A percentile compares a stretch with the other conserved stretches of the same genome.
These are phyloP conservation scores for Lachnellula subtilissima DNA, from an alignment of 2,329 filamentous ascomycete genomes.

Conservation along the genomic window DNA sequence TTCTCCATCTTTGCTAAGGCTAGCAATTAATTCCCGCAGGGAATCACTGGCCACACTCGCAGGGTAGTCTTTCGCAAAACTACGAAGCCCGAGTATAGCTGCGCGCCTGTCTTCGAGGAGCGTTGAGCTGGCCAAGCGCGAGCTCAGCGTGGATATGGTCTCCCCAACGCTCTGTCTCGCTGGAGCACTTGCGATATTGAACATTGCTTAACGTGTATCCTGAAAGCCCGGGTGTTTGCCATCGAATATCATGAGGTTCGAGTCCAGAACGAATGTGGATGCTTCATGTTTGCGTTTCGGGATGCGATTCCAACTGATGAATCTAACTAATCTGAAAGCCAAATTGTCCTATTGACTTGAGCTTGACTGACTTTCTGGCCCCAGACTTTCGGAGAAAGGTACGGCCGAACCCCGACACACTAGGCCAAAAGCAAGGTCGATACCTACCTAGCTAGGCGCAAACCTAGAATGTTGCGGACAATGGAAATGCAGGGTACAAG, in stretches of 20 bases:
- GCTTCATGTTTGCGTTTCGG: background rate
- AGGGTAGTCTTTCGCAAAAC: slow-evolving; percentile 94
- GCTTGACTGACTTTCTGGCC: background rate
- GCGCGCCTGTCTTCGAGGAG: slow-evolving; percentile 91
- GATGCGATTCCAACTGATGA: background rate
- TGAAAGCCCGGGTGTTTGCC: slow-evolving; percentile 8
- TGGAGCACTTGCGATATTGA: slow-evolving; percentile 66
- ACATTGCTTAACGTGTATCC: slow-evolving; percentile 42
- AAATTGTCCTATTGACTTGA: background rate
- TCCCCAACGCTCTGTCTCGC: slow-evolving; percentile 94
- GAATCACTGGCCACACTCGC: slow-evolving; percentile 92
- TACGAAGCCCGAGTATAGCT: slow-evolving; percentile 86
- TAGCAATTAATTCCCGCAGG: slow-evolving; percentile 80
- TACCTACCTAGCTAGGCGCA: background rate
- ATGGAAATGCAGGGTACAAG: background rate
- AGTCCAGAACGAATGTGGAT: background rate
- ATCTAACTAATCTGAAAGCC: background rate
- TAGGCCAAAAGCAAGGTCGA: too few relatives aligned
- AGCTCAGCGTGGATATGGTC: slow-evolving; percentile 86
- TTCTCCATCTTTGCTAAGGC: slow-evolving; percentile 79
- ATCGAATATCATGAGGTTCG: slow-evolving; percentile 13
- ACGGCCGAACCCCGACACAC: background rate
- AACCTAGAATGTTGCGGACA: background rate
- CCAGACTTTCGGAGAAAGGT: background rate
- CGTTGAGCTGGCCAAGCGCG: slow-evolving; percentile 81